These are phyloP conservation scores for Carex kokanica DNA, from an alignment of 176 grass and related monocot genomes.

Conservation along the genomic window DNA sequence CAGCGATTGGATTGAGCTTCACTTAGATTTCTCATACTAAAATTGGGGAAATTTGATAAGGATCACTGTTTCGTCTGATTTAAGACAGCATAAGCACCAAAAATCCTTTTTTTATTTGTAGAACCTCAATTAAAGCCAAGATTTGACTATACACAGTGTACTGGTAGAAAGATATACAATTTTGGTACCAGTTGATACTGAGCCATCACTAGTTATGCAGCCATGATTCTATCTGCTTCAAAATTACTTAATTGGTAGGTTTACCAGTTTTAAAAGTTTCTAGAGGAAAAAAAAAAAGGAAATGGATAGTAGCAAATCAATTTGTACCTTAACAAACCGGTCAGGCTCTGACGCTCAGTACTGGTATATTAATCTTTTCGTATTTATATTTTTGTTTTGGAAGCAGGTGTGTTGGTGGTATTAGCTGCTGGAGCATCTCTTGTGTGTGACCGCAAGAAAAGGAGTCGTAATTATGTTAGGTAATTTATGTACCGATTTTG, in stretches of 20 bases:
- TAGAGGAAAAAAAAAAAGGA: background rate
- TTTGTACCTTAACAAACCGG: background rate
- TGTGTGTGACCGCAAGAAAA: conserved; percentile 1
- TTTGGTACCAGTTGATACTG: background rate
- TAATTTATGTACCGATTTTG: background rate
- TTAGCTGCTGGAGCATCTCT: conserved; percentile 15
- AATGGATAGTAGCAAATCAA: background rate
- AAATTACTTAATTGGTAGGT: background rate
- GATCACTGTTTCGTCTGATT: background rate
- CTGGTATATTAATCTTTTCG: background rate
- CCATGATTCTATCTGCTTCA: background rate
- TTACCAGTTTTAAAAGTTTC: background rate
- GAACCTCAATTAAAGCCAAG: background rate
- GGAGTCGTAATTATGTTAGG: conserved; percentile 8
- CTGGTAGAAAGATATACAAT: background rate
- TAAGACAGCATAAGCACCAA: background rate
- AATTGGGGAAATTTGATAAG: background rate
- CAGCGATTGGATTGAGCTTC: background rate
- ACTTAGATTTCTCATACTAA: background rate
- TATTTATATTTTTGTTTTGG: background rate
- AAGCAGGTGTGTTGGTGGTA: conserved; percentile 17
- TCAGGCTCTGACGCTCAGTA: background rate
- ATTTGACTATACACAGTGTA: background rate
- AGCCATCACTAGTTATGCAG: background rate
- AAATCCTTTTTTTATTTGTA: background rate